Conservation (phyloP, 148 eudicot species). For the Bassia scoparia region DNA sequence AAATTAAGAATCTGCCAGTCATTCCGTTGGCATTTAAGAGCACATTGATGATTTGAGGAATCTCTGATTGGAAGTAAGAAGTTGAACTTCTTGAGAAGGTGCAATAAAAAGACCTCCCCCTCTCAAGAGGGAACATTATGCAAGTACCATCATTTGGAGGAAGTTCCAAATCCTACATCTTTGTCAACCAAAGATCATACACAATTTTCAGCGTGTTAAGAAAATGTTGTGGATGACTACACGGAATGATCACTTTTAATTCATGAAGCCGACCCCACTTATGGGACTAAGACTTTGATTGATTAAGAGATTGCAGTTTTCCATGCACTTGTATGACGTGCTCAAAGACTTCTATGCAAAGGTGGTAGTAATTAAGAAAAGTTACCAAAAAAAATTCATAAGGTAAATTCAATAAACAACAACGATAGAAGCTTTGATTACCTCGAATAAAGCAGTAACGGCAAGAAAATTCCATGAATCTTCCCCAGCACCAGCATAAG, state of each 20-base stretch:
- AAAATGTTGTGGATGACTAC: too few relatives aligned
- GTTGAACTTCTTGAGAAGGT: too few relatives aligned
- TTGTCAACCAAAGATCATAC: neutral
- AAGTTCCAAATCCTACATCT: neutral
- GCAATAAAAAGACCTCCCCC: too few relatives aligned
- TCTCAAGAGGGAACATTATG: too few relatives aligned
- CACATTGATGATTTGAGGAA: too few relatives aligned
- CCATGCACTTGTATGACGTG: neutral
- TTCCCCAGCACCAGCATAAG: constrained; percentile 54
- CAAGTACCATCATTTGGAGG: neutral
- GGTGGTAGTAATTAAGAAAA: neutral
- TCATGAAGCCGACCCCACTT: too few relatives aligned
- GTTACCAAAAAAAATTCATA: neutral
- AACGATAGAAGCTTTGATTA: constrained; percentile 21
- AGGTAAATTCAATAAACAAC: neutral
- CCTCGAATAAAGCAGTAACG: constrained; percentile 72
- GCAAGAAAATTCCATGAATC: constrained; percentile 78
- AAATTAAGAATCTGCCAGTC: too few relatives aligned
- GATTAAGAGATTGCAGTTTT: neutral
- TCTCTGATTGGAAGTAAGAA: too few relatives aligned
- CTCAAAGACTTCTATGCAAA: neutral
- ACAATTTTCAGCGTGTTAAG: neutral
- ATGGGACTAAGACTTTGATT: too few relatives aligned
- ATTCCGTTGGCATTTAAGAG: too few relatives aligned
- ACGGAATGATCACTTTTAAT: too few relatives aligned